phyloP scores from a whole-genome alignment of 2,329 filamentous ascomycete genomes.

The Ophiognomonia clavigignenti-juglandacearum region DNA sequence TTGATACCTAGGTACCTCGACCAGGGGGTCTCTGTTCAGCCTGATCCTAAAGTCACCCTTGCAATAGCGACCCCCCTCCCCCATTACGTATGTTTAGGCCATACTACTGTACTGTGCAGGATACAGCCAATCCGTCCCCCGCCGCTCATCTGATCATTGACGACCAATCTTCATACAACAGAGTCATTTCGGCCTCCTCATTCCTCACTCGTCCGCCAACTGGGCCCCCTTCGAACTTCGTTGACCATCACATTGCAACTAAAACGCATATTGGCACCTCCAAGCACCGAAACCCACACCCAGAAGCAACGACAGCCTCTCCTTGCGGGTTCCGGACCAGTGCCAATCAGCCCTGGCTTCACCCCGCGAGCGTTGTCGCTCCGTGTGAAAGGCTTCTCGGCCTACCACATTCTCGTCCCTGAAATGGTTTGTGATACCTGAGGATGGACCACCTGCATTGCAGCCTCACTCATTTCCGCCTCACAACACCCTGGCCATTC shows the following conservation, averaged over 20 bases:
- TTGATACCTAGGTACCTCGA: too few relatives aligned
- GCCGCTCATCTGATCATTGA: not conserved
- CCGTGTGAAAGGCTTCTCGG: not conserved
- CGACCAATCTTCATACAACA: too few relatives aligned
- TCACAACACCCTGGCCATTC: not conserved
- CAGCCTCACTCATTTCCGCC: too few relatives aligned
- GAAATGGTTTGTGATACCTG: constrained; percentile 4
- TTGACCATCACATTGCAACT: too few relatives aligned
- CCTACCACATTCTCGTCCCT: not conserved
- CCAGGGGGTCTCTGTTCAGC: too few relatives aligned
- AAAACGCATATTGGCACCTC: too few relatives aligned
- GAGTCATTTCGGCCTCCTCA: not conserved
- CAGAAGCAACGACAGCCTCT: too few relatives aligned
- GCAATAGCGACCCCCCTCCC: not conserved
- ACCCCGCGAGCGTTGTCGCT: not conserved
- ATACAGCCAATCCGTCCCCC: not conserved
- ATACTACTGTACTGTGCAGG: not conserved
- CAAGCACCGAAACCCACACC: too few relatives aligned
- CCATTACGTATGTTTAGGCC: not conserved
- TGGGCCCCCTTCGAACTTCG: not conserved
- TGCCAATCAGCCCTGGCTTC: not conserved
- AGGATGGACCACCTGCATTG: not conserved
- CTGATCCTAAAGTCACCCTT: too few relatives aligned
- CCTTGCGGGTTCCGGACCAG: too few relatives aligned
- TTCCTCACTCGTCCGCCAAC: not conserved